Conservation (phyloP, 2,329 filamentous ascomycete genomes). For the Phyllosticta paracitricarpa region DNA sequence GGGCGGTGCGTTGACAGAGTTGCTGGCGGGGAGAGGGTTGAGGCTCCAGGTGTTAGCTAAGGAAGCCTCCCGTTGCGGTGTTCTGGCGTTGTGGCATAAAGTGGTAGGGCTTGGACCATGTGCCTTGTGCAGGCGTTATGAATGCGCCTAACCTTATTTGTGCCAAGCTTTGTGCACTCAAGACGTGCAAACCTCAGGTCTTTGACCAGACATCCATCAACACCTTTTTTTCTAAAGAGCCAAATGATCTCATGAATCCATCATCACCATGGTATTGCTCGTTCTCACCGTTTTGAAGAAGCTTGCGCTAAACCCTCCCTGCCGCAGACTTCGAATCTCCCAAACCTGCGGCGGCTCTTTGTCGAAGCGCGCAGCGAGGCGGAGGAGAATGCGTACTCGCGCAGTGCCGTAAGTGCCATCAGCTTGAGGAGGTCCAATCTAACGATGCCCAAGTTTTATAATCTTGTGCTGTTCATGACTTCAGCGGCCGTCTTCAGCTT, state of each 20-base stretch:
- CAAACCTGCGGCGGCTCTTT: constrained; percentile 91
- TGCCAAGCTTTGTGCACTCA: constrained; percentile 2
- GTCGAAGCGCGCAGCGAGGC: constrained; percentile 87
- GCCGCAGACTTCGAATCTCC: constrained; percentile 59
- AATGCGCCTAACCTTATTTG: constrained; percentile 5
- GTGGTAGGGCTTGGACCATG: constrained; percentile 16
- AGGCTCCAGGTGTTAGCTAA: neutral
- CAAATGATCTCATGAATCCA: neutral
- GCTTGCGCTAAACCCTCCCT: neutral
- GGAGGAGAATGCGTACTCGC: constrained; percentile 88
- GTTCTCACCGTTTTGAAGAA: neutral
- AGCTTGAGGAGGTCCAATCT: neutral
- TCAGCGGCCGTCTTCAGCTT: constrained; percentile 92
- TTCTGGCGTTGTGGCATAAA: constrained; percentile 9
- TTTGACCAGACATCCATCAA: neutral
- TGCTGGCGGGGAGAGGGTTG: neutral
- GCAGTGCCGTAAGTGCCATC: constrained; percentile 63
- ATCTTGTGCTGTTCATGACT: constrained; percentile 91
- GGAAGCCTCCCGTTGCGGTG: constrained; percentile 5
- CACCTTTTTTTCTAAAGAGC: neutral
- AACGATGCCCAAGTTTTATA: constrained; percentile 67
- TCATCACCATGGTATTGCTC: neutral
- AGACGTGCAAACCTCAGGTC: neutral
- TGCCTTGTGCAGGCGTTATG: constrained; percentile 5
- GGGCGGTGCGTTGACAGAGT: neutral